Conservation (phyloP, 176 grass and related monocot genomes). For the Rhynchospora breviuscula region DNA sequence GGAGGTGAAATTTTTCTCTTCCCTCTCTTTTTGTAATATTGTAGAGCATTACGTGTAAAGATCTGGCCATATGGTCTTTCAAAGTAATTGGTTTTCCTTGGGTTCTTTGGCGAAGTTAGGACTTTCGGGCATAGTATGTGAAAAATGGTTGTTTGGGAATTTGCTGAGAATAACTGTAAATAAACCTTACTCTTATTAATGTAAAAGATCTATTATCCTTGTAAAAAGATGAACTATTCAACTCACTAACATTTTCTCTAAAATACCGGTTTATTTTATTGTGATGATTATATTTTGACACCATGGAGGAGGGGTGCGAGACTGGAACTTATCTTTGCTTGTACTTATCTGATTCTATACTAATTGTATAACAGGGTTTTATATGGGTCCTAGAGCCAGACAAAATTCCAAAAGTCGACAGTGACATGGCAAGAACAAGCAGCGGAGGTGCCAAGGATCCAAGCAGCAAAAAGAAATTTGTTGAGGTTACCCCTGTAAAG, state of each 20-base stretch:
- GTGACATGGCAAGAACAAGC: constrained; percentile 30
- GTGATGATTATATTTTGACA: not conserved
- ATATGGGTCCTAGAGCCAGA: constrained; percentile 88
- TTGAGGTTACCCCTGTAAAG: constrained; percentile 76
- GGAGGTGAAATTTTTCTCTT: too few species aligned
- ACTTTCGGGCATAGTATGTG: not conserved
- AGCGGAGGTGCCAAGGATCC: constrained; percentile 42
- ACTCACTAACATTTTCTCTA: not conserved
- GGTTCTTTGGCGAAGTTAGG: not conserved
- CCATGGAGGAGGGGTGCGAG: not conserved
- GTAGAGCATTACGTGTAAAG: too few species aligned
- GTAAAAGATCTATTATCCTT: not conserved
- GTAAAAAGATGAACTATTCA: not conserved
- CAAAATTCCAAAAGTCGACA: constrained; percentile 52
- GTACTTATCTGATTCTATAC: not conserved
- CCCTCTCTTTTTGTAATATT: too few species aligned
- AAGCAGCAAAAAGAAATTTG: constrained; percentile 46
- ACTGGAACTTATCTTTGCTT: not conserved
- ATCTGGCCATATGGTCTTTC: not conserved
- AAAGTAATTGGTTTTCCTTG: not conserved
- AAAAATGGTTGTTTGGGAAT: not conserved
- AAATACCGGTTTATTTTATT: constrained; percentile 1
- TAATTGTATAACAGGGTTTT: constrained; percentile 44
- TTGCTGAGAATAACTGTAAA: not conserved
- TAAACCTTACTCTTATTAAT: not conserved